Base-by-base conservation (phyloP, 1,284 basidiomycete species). In the Spongispora temasekensis region DNA sequence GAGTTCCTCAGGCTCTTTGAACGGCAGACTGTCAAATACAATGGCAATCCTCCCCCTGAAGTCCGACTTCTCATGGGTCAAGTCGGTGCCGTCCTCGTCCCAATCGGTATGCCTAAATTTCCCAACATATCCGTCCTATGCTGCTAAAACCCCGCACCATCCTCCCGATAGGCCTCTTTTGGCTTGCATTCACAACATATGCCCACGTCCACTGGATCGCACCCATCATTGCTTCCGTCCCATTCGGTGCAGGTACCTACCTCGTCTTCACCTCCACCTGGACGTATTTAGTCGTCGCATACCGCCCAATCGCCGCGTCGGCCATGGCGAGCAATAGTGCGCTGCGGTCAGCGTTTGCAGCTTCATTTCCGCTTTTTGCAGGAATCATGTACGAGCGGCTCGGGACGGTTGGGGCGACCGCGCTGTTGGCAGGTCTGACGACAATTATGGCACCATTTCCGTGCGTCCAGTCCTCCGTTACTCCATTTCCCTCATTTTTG, bases 271-370 rank as follows among this genome's bases (percentile, higher is more conserved):
- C 83, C 0, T 82, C 84, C 1, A 86, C 85, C 2, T 93, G 93
- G 77, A 90, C 89, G 1, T 89, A 89, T 67, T 79, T 88, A 53
- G 86, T 86, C 27, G 85, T 83, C 25, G 87, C 89, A 0, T 93
- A 91, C 71, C 83, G 89, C 13, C 90, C 90, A 0, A 87, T 92
- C 46, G 89, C 91, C 0, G 91, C 91, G 2, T 87, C 83, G 12
- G 90, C 90, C 0, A 86, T 94, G 83, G 89, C 90, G 1, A 79
- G 84, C 31, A 94, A 94, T 70, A 86, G 82, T 37, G 86, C 87
- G 13, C 70, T 90, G 67, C 79, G 91, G 2, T 84, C 81, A 2
- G 72, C 79, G 0, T 91, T 93, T 64, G 90, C 90, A 0, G 87
- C 87, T 0, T 87, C 79, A 0, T 93, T 93, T 69, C 90, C 90